These are phyloP conservation scores for Colletotrichum magnum DNA, from an alignment of 2,329 filamentous ascomycete genomes.

Conservation along the genomic window DNA sequence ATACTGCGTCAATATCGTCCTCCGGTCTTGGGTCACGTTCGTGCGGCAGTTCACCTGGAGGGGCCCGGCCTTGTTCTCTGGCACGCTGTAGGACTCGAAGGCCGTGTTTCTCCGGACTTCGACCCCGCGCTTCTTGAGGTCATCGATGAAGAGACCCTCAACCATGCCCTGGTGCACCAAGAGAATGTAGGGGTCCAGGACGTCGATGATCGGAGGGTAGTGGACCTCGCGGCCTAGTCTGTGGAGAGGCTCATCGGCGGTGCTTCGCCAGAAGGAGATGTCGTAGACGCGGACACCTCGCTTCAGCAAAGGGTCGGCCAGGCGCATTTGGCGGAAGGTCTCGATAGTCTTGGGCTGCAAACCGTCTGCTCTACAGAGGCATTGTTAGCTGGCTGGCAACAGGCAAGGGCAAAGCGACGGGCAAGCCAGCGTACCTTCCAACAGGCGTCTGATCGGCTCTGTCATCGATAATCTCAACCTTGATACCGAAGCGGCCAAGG, in stretches of 20 bases:
- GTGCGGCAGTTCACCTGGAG: conserved; percentile 66
- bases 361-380: conserved; percentile 71
- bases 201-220: conserved; percentile 74
- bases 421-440: conserved; percentile 59
- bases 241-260: conserved; percentile 64
- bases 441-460: conserved; percentile 76
- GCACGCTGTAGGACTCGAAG: conserved; percentile 71
- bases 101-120: conserved; percentile 74
- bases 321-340: conserved; percentile 79
- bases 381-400: conserved; percentile 13
- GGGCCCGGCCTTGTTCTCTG: conserved; percentile 58
- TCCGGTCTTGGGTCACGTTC: conserved; percentile 65
- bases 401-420: not conserved
- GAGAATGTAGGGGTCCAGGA: conserved; percentile 70
- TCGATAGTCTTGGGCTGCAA: conserved; percentile 85
- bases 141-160: conserved; percentile 78
- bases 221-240: conserved; percentile 77
- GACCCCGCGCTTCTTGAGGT: conserved; percentile 75
- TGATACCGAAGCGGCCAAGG: conserved; percentile 76
- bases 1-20: conserved; percentile 71
- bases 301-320: conserved; percentile 78
- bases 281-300: conserved; percentile 80
- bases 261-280: conserved; percentile 79
- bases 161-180: conserved; percentile 82
- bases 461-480: conserved; percentile 77